Evolutionary conservation across 1,284 basidiomycete species (phyloP).

Genomic region (Caloboletus firmus): DNA sequence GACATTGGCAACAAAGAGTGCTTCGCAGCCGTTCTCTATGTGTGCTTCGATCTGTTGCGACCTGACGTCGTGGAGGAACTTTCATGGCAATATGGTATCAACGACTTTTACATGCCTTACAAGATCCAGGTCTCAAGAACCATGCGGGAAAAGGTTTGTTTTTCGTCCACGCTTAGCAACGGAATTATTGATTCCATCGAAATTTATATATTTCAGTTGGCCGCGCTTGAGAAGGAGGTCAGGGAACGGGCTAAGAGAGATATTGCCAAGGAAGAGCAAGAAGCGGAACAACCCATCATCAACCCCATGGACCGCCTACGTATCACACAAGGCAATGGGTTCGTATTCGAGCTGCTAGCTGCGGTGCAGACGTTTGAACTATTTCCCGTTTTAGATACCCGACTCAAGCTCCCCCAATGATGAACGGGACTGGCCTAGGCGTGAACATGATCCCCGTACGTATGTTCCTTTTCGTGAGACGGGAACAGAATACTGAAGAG

Average conservation of each 20-base stretch:
- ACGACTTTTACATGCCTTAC: constrained; percentile 97
- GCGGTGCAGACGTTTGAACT: neutral
- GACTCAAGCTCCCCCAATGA: constrained; percentile 45
- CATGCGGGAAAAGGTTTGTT: constrained; percentile 62
- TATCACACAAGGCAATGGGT: constrained; percentile 71
- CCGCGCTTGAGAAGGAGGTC: constrained; percentile 79
- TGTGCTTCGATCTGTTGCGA: constrained; percentile 91
- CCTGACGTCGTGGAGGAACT: constrained; percentile 93
- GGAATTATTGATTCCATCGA: constrained; percentile 12
- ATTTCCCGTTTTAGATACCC: constrained; percentile 35
- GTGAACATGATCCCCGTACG: constrained; percentile 46
- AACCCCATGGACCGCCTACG: constrained; percentile 66
- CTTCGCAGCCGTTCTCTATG: constrained; percentile 87
- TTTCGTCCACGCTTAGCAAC: neutral
- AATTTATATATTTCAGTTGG: constrained; percentile 48
- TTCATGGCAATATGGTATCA: constrained; percentile 92
- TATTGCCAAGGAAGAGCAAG: constrained; percentile 82
- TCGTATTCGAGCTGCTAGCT: constrained; percentile 9
- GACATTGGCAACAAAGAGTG: constrained; percentile 99
- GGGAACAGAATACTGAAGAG: constrained; percentile 11
- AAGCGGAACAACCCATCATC: constrained; percentile 80
- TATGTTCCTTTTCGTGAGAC: constrained; percentile 1
- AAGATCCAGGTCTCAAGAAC: constrained; percentile 84
- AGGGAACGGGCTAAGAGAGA: constrained; percentile 80
- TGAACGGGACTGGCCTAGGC: constrained; percentile 43